Percentiles rank a stretch among this genome's conserved stretches.
Evolutionary conservation across 345 rosid species (phyloP).

Genomic region (Erucastrum elatum): DNA sequence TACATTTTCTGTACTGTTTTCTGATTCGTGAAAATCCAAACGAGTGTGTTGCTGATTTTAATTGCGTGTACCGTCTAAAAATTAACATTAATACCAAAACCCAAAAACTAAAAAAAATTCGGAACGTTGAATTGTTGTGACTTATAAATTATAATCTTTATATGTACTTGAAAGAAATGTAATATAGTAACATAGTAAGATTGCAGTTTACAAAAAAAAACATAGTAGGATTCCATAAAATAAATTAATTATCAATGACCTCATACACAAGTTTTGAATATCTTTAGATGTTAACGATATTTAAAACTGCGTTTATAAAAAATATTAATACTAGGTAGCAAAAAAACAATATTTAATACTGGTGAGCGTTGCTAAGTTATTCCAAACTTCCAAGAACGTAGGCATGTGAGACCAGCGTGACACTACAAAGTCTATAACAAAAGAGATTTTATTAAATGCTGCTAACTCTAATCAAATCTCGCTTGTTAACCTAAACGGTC

Average conservation of each 20-base stretch:
- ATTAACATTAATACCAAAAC: too few relatives aligned
- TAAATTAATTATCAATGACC: slow-evolving; percentile 3
- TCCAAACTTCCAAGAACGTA: slow-evolving; percentile 21
- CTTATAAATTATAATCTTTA: not conserved
- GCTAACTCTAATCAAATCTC: slow-evolving; percentile 13
- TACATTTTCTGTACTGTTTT: not conserved
- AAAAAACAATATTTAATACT: not conserved
- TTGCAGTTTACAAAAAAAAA: too few relatives aligned
- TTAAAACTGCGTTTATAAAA: too few relatives aligned
- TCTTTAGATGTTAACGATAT: slow-evolving; percentile 28
- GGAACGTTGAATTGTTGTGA: not conserved
- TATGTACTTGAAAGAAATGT: not conserved
- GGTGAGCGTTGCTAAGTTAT: slow-evolving; percentile 3
- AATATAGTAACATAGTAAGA: not conserved
- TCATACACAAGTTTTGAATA: slow-evolving; percentile 36
- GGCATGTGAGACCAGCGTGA: slow-evolving; percentile 44
- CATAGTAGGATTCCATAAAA: not conserved
- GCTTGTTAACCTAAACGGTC: not conserved
- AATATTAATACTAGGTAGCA: not conserved
- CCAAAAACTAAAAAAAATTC: too few relatives aligned
- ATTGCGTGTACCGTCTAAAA: not conserved
- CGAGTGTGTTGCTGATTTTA: not conserved
- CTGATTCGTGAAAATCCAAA: not conserved
- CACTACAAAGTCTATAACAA: slow-evolving; percentile 22
- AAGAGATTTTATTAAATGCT: slow-evolving; percentile 3